A percentile compares a stretch with the other conserved stretches of the same genome.
phyloP scores from a whole-genome alignment of 257 asterid species.

The Solanum lycopersicoides region DNA sequence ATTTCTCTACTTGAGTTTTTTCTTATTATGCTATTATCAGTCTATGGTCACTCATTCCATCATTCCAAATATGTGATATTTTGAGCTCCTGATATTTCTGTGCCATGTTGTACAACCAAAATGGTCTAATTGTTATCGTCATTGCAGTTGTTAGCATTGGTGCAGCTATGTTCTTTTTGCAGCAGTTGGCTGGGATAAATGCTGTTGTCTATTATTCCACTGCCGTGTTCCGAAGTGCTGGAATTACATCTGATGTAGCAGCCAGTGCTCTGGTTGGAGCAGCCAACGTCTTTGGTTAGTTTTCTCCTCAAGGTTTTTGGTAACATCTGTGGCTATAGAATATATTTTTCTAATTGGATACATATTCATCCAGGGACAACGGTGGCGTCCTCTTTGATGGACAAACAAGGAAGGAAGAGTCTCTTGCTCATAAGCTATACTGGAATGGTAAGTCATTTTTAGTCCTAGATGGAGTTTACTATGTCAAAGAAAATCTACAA shows the following conservation, averaged over 20 bases:
- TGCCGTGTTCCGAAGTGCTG: constrained; percentile 88
- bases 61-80: background rate
- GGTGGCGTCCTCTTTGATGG: constrained; percentile 88
- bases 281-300: constrained; percentile 85
- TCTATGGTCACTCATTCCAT: background rate
- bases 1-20: background rate
- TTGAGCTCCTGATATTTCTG: background rate
- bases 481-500: background rate
- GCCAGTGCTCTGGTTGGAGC: constrained; percentile 98
- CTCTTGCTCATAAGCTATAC: constrained; percentile 79
- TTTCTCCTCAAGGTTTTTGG: background rate
- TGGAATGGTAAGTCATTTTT: constrained; percentile 61
- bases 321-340: background rate
- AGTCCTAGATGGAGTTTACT: background rate
- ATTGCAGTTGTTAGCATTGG: constrained; percentile 92
- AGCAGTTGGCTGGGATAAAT: constrained; percentile 95
- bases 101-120: background rate
- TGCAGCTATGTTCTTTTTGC: constrained; percentile 75
- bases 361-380: constrained; percentile 52
- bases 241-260: constrained; percentile 85
- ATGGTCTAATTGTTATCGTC: background rate
- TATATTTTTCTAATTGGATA: constrained; percentile 6
- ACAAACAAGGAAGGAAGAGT: constrained; percentile 91
- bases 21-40: background rate
- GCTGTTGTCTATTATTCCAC: constrained; percentile 92